Evolutionary conservation across 306 rosid genomes (phyloP), one percentile per base, ranked within the genome.

Genomic region (Sesbania bispinosa): DNA sequence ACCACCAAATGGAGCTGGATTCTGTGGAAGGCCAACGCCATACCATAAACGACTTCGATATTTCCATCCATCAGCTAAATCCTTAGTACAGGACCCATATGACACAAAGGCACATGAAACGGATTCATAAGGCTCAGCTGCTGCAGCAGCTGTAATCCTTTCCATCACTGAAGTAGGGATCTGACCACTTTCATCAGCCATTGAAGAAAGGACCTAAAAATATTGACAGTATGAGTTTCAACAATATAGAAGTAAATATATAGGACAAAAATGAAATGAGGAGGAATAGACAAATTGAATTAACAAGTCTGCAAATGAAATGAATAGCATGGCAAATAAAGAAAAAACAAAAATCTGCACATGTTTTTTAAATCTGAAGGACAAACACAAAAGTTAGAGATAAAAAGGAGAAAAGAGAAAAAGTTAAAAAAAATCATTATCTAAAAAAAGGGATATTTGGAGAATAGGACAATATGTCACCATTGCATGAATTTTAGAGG

Each of bases 101-200:
- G 99, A 94, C 71, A 91, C 99, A 85, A 94, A 94, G 80, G 99
- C 96, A 83, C 88, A 87, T 59, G 96, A 82, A 82, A 94, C 96
- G 14, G 99, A 90, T 62, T 79, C 88, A 21, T 87, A 94, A 14
- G 99, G 99, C 86, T 94, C 99, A 74, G 99, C 97, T n/a, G 96
- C 97, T 54, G 97, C 92, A 3, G 97, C 97, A 29, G 99, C 99
- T 76, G 99, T 74, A 77, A 89, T 84, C 70, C 79, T 85, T 83
- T 94, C 99, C 97, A 91, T 71, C 80, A 73, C 88, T 67, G 85
- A 80, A 66, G 91, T 42, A 75, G 97, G 89, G 64, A 87, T 68
- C 84, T 89, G 91, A 59, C 95, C 97, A 73, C 83, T 89, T 60
- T 73, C 86, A 87, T 89, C 97, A 58, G 93, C 88, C 96, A 87